A percentile compares a stretch with the other conserved stretches of the same genome.
Conservation (phyloP, 2,329 filamentous ascomycete species). For the Colletotrichum sp. region DNA sequence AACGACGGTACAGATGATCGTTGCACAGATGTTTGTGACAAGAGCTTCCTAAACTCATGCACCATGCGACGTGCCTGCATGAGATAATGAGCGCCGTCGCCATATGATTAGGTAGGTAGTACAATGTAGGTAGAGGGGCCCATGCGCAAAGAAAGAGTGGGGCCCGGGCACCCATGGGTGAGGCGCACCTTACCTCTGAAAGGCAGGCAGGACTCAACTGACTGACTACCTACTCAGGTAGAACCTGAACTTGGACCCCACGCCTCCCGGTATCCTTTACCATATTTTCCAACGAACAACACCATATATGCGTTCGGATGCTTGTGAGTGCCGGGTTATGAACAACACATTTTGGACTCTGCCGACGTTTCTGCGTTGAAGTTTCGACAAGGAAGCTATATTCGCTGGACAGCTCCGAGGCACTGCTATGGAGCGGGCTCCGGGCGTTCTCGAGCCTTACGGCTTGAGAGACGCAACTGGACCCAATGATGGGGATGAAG, state of each 20-base stretch:
- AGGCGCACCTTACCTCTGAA: not conserved
- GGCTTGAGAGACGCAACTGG: not conserved
- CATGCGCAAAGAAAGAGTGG: not conserved
- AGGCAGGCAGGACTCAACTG: not conserved
- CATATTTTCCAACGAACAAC: not conserved
- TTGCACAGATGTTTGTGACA: not conserved
- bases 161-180: not conserved
- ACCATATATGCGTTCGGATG: not conserved
- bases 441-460: not conserved
- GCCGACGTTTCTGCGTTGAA: not conserved
- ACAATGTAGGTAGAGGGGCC: not conserved
- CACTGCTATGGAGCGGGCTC: not conserved
- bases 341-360: not conserved
- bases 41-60: not conserved
- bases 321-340: not conserved
- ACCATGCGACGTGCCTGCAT: not conserved
- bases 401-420: not conserved
- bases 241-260: not conserved
- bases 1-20: not conserved
- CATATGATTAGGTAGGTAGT: not conserved
- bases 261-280: not conserved
- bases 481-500: constrained; percentile 17
- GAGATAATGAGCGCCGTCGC: not conserved
- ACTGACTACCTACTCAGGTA: not conserved
- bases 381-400: not conserved